A percentile compares a stretch with the other conserved stretches of the same genome.
Conservation (phyloP, 768 basidiomycete species). For the Kwoniella sp. region DNA sequence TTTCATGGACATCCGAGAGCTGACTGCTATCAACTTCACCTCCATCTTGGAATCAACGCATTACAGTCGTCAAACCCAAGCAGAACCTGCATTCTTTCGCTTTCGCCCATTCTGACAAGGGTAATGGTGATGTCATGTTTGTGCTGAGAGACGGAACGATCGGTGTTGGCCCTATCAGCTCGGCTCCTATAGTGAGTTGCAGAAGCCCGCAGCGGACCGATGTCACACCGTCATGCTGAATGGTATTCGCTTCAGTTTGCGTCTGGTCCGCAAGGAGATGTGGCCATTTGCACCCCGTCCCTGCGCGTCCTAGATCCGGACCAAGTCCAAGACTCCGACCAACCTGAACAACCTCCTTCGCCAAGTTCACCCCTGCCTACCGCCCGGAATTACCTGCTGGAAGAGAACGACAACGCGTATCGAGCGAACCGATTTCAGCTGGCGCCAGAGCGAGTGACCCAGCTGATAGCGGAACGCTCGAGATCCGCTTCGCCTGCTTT, state of each 20-base stretch:
- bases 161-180: slow-evolving; percentile 42
- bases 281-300: slow-evolving; percentile 19
- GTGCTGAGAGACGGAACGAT: slow-evolving; percentile 50
- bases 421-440: slow-evolving; percentile 43
- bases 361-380: slow-evolving; percentile 7
- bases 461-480: slow-evolving; percentile 18
- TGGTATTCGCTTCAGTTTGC: slow-evolving; percentile 16
- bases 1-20: no score
- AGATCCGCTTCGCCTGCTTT: slow-evolving; percentile 19
- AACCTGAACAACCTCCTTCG: slow-evolving; percentile 2
- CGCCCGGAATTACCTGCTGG: neutral
- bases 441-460: slow-evolving; percentile 27
- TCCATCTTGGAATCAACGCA: no score
- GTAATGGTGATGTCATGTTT: slow-evolving; percentile 39
- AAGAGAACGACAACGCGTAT: slow-evolving; percentile 7
- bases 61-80: slow-evolving; percentile 41
- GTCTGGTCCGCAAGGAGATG: slow-evolving; percentile 31
- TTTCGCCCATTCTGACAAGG: slow-evolving; percentile 19
- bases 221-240: neutral
- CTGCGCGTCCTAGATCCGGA: slow-evolving; percentile 20
- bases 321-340: neutral
- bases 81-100: slow-evolving; percentile 46
- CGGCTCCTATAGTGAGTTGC: slow-evolving; percentile 31
- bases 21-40: no score
- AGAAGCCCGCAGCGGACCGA: neutral